Evolutionary conservation across 805 yeast genomes (phyloP), one percentile per base, ranked within the genome.

Genomic region (Yamadazyma tumulicola): DNA sequence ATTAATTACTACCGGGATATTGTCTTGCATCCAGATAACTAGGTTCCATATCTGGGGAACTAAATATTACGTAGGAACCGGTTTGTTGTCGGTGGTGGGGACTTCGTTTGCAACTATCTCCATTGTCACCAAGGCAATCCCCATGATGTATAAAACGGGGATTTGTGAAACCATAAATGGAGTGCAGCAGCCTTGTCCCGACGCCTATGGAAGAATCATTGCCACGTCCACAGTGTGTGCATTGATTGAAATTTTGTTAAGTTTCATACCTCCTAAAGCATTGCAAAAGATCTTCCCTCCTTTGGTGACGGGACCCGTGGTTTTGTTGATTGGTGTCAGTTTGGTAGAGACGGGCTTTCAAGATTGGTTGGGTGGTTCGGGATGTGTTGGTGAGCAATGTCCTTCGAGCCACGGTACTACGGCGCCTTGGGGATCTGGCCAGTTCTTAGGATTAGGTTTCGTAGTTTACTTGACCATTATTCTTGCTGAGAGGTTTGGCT

Each of bases 241-340:
- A 3, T 65, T 89, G 23, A 51, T 88, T 14, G 94, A 85, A 66
- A 69, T 89, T 26, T 47, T 71, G 6, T 54, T 85, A 33, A 82
- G 95, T 0, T 88, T 89, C 56, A 57, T 81, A 47, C 96, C 97
- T 8, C 78, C 95, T 4, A 71, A 67, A 23, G 45, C 72, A 10
- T 69, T 88, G 45, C 87, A 84, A 57, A 77, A 69, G 41, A 51
- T 85, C 22, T 88, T 88, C 67, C 96, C 96, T 13, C 89, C 95
- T 23, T 64, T 86, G 34, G 96, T 89, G 42, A 88, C 95, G 19
- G 96, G 96, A 38, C 95, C 96, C 7, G 96, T 88, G 29, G 96
- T 88, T 19, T 60, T 88, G 36, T 69, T 88, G 21, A 87, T 88
- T 52, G 97, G 96, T 47, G 69, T 80, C 29, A 64, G 70, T 18